A percentile compares a stretch with the other conserved stretches of the same genome.
phyloP scores from a whole-genome alignment of 2,329 filamentous ascomycete genomes.

The Pseudocercospora crystallina region DNA sequence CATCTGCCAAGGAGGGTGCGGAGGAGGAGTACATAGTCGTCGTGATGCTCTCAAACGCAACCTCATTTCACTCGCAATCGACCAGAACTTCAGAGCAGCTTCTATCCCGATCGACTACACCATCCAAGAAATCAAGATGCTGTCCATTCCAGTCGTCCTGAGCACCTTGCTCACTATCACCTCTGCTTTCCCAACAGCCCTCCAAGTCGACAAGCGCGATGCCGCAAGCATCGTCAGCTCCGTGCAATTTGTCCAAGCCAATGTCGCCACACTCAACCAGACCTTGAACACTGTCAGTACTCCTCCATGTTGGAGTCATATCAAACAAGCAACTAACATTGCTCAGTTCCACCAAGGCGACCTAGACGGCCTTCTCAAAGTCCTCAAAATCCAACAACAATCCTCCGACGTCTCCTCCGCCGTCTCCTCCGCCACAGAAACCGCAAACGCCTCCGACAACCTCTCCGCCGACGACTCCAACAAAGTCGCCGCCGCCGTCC shows the following conservation, averaged over 20 bases:
- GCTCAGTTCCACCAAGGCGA: slow-evolving; percentile 16
- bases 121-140: background rate
- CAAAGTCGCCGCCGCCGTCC: slow-evolving; percentile 17
- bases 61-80: too few relatives aligned
- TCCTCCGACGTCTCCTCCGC: slow-evolving; percentile 12
- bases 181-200: slow-evolving; percentile 5
- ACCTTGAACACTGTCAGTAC: slow-evolving; percentile 8
- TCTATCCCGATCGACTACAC: too few relatives aligned
- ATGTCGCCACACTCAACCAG: slow-evolving; percentile 16
- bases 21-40: too few relatives aligned
- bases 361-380: slow-evolving; percentile 12
- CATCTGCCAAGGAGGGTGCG: too few relatives aligned
- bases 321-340: too few relatives aligned
- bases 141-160: slow-evolving; percentile 5
- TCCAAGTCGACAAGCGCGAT: slow-evolving; percentile 16
- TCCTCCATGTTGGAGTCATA: background rate
- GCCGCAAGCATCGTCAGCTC: slow-evolving; percentile 15
- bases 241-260: slow-evolving; percentile 15
- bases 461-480: slow-evolving; percentile 10
- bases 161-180: slow-evolving; percentile 13
- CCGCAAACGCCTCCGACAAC: slow-evolving; percentile 9
- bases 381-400: slow-evolving; percentile 17
- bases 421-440: slow-evolving; percentile 9
- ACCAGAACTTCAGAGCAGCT: too few relatives aligned
- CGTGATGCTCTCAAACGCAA: too few relatives aligned